These are phyloP conservation scores for Litchi chinensis DNA, from an alignment of 345 rosid species.

Conservation along the genomic window DNA sequence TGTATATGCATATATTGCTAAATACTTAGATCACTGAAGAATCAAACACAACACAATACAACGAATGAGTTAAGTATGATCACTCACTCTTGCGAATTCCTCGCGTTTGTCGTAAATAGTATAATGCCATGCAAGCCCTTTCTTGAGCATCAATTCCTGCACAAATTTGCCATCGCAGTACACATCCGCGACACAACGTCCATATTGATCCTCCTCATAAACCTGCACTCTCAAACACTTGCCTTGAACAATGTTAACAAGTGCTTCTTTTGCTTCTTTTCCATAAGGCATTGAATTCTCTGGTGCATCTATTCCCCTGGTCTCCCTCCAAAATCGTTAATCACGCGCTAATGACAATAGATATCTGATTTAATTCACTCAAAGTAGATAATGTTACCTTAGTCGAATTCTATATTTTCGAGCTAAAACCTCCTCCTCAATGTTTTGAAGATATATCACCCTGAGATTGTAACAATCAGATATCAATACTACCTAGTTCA, in stretches of 20 bases:
- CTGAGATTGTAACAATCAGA: constrained; percentile 18
- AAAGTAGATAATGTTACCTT: constrained; percentile 35
- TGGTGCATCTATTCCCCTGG: constrained; percentile 93
- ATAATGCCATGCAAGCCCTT: constrained; percentile 92
- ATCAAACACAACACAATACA: background rate
- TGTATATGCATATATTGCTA: background rate
- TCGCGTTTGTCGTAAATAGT: constrained; percentile 54
- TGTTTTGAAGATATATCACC: constrained; percentile 41
- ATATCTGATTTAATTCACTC: background rate
- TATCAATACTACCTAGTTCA: background rate
- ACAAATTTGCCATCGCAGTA: constrained; percentile 70
- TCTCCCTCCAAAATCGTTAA: constrained; percentile 16
- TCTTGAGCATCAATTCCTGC: constrained; percentile 83
- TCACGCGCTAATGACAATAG: background rate
- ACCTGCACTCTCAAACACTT: constrained; percentile 62
- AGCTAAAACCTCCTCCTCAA: constrained; percentile 65
- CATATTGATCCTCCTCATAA: constrained; percentile 63
- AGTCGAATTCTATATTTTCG: constrained; percentile 71
- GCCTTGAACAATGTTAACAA: constrained; percentile 62
- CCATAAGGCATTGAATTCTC: constrained; percentile 79
- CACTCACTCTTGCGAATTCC: constrained; percentile 56
- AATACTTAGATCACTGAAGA: background rate
- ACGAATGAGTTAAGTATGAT: background rate
- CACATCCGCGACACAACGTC: constrained; percentile 70
- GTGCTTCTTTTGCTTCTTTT: constrained; percentile 67